These are phyloP conservation scores for Magnusiomyces suaveolens DNA, from an alignment of 1,139 yeast species.

Conservation along the genomic window DNA sequence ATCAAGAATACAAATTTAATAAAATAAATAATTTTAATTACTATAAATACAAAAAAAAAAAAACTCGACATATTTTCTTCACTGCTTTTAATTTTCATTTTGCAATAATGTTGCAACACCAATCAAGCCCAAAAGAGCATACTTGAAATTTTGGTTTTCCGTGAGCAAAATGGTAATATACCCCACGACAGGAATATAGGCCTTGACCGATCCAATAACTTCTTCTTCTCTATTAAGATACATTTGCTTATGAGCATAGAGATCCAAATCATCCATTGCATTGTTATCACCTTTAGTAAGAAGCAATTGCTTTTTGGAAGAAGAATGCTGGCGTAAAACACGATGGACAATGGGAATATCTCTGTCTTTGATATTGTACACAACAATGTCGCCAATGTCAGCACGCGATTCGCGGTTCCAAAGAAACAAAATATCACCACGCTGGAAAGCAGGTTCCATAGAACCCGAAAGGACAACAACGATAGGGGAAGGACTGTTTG, in stretches of 20 bases:
- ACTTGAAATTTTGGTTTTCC: slow-evolving; percentile 75
- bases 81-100: slow-evolving; percentile 25
- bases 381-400: slow-evolving; percentile 90
- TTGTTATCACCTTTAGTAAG: slow-evolving; percentile 96
- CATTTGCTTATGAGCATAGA: slow-evolving; percentile 67
- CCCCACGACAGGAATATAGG: slow-evolving; percentile 84
- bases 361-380: slow-evolving; percentile 75
- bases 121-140: slow-evolving; percentile 57
- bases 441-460: slow-evolving; percentile 98
- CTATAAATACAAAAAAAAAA: too few species aligned
- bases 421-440: slow-evolving; percentile 86
- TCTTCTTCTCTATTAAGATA: slow-evolving; percentile 71
- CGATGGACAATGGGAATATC: slow-evolving; percentile 93
- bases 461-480: slow-evolving; percentile 97
- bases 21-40: neutral
- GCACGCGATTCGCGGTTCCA: slow-evolving; percentile 72
- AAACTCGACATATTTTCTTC: too few species aligned
- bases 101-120: slow-evolving; percentile 39
- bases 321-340: slow-evolving; percentile 68
- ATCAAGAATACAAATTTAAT: neutral
- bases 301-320: slow-evolving; percentile 50
- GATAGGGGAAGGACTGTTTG: slow-evolving; percentile 85
- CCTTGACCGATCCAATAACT: slow-evolving; percentile 83
- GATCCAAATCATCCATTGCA: slow-evolving; percentile 78
- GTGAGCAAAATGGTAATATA: slow-evolving; percentile 84